These are phyloP conservation scores for Hemileccinum rubropunctum DNA, from an alignment of 768 basidiomycete species.

Conservation along the genomic window DNA sequence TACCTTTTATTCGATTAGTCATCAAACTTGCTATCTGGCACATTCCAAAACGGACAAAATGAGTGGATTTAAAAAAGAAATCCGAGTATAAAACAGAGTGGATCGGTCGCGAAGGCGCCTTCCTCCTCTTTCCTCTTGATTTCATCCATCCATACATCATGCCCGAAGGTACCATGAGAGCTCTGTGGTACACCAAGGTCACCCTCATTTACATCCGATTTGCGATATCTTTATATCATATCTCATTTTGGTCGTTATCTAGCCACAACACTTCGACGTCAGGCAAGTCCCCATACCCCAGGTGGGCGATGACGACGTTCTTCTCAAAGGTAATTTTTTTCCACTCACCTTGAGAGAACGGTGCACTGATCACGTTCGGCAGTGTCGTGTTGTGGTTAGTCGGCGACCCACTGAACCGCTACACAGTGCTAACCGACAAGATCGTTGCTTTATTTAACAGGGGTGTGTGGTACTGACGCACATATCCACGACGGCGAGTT, in stretches of 20 bases:
- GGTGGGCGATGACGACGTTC: slow-evolving; percentile 65
- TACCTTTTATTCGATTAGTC: slow-evolving; percentile 1
- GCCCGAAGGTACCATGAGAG: slow-evolving; percentile 68
- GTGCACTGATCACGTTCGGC: slow-evolving; percentile 2
- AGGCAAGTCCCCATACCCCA: slow-evolving; percentile 66
- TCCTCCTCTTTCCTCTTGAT: slow-evolving; percentile 4
- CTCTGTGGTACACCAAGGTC: slow-evolving; percentile 70
- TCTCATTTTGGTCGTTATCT: slow-evolving; percentile 17
- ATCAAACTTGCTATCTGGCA: background rate
- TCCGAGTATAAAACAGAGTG: slow-evolving; percentile 20
- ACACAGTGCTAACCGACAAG: background rate
- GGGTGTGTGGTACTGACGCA: slow-evolving; percentile 62
- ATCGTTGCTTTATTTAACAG: slow-evolving; percentile 21
- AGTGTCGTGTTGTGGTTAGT: slow-evolving; percentile 46
- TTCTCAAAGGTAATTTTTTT: slow-evolving; percentile 58
- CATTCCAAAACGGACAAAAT: slow-evolving; percentile 19
- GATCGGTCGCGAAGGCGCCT: background rate
- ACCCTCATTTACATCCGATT: slow-evolving; percentile 7
- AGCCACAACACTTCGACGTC: slow-evolving; percentile 68
- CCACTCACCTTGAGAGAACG: background rate
- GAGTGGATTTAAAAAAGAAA: slow-evolving; percentile 3
- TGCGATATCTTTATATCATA: background rate
- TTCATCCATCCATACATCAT: slow-evolving; percentile 28
- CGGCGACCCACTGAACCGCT: background rate
- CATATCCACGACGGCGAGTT: slow-evolving; percentile 67